Base-by-base conservation (phyloP, 2,329 filamentous ascomycete genomes). In the Pseudogymnoascus sp. region DNA sequence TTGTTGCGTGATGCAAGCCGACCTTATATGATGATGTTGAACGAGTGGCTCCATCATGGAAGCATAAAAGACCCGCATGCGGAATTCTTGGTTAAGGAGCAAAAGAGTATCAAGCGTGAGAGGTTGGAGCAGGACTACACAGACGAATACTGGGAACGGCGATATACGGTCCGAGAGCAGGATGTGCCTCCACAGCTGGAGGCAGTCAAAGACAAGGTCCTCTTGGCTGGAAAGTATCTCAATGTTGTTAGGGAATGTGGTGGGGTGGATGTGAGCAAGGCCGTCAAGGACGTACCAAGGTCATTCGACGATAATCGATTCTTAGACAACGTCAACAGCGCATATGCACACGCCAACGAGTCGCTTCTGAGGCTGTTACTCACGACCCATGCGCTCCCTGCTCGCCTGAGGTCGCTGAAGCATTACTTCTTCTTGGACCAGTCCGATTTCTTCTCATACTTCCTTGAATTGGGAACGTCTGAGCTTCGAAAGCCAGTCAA, bases 381-480 rank as follows among this genome's bases (percentile, higher is more conserved):
- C 41, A 97, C 93, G 0, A 94, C 94, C 5, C 94, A 99, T 72
- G 90, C 90, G 10, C 83, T 99, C 4, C 92, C 93, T 0, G 89
- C 90, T 29, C 85, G 94, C 38, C 81, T 99, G 62, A 86, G 89
- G 51, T 97, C 93, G 12, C 80, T 99, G 39, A 99, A 99, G 74
- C 94, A 99, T 75, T 99, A 99, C 78, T 99, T 97, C 79, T 99
- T 99, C 80, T 86, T 99, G 65, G 93, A 97, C 69, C 89, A 92
- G 7, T 97, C 94, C 35, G 94, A 99, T 74, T 99, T 96, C 78
- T 97, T 99, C 75, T 92, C 92, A 2, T 96, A 97, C 75, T 99
- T 99, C 74, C 86, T 99, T 64, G 94, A 99, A 72, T 85, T 99
- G 17, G 87, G 91, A 61, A 82, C 89, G 31, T 92, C 92, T 1